Percentiles rank a stretch among this genome's conserved stretches.
These are phyloP conservation scores for Kodamaea lidongshanica DNA, from an alignment of 805 yeast genomes.

Conservation along the genomic window DNA sequence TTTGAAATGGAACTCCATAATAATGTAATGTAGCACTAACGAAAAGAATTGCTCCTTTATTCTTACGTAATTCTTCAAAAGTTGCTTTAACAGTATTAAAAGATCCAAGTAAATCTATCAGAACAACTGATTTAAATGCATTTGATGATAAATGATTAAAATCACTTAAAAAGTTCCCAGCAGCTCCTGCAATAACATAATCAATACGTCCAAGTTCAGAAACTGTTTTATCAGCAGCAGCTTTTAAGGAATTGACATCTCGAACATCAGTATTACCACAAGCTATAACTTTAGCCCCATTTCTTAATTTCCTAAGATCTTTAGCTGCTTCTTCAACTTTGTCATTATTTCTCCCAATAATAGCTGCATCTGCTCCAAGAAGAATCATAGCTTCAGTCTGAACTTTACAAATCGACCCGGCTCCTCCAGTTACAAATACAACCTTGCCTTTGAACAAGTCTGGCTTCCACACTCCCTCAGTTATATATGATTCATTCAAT, in stretches of 20 bases:
- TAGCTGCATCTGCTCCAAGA: constrained; percentile 26
- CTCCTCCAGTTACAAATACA: constrained; percentile 28
- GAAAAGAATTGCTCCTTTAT: constrained; percentile 32
- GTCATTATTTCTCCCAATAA: constrained; percentile 21
- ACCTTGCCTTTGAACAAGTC: constrained; percentile 25
- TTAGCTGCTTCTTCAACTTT: constrained; percentile 21
- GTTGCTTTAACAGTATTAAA: constrained; percentile 38
- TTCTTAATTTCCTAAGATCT: constrained; percentile 19
- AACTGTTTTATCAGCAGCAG: constrained; percentile 20
- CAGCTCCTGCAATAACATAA: constrained; percentile 41
- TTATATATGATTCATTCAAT: constrained; percentile 16
- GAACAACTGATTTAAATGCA: constrained; percentile 35
- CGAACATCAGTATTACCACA: constrained; percentile 21
- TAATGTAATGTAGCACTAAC: constrained; percentile 41
- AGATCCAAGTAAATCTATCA: constrained; percentile 37
- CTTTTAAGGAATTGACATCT: constrained; percentile 17
- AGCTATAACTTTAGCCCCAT: constrained; percentile 20
- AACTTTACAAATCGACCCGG: constrained; percentile 25
- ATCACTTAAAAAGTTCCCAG: constrained; percentile 38
- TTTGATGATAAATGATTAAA: constrained; percentile 39
- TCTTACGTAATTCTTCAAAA: constrained; percentile 31
- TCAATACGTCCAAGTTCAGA: constrained; percentile 36
- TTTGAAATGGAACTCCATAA: constrained; percentile 38
- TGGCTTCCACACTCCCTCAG: constrained; percentile 19
- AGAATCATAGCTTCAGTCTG: constrained; percentile 25